Evolutionary conservation across 1,284 basidiomycete species (phyloP), one percentile per base, ranked within the genome.

Genomic region (Pascua sp.): DNA sequence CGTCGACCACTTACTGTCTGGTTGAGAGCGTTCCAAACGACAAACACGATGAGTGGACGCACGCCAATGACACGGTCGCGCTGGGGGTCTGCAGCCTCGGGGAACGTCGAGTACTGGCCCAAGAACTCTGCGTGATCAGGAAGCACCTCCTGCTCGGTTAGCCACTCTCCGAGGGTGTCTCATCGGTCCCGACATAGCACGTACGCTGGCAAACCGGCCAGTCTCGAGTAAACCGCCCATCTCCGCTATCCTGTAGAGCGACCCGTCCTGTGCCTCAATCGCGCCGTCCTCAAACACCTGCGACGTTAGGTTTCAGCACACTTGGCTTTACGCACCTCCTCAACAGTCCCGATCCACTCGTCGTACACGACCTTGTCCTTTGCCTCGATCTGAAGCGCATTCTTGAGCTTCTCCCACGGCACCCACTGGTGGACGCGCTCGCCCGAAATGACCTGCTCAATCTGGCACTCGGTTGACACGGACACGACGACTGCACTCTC

Each of bases 11-110:
- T 61, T 68, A 90, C 90, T 53, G 82, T 83, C 80, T 94, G 92
- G 67, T 91, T 93, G 58, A 94, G 80, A 13, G 90, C 92, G 12
- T 94, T 81, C 92, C 92, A 96, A 48, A 87, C 85, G 62, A 96
- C 80, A 18, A 86, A 89, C 56, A 92, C 81, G 39, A 89, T 85
- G 11, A 85, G 87, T 56, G 91, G 91, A 65, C 84, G 84, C 42
- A 94, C 83, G 32, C 84, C 82, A 32, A 93, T 80, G 47, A 70
- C 56, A 8, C 55, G 51, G 54, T 71, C 71, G 4, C 37, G 47
- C 4, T 53, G 38, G n/a, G 67, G 59, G 41, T 68, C 54, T n/a
- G 68, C 66, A 15, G 52, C 42, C 0, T 53, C 48, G 0, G 68
- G 70, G 39, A 67, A 61, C n/a, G 56, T 55, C 24, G 42, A 51